Evolutionary conservation across 108 stramenopile species (phyloP), one percentile per base, ranked within the genome.

Genomic region (Cyclotella choctawhatcheeana): DNA sequence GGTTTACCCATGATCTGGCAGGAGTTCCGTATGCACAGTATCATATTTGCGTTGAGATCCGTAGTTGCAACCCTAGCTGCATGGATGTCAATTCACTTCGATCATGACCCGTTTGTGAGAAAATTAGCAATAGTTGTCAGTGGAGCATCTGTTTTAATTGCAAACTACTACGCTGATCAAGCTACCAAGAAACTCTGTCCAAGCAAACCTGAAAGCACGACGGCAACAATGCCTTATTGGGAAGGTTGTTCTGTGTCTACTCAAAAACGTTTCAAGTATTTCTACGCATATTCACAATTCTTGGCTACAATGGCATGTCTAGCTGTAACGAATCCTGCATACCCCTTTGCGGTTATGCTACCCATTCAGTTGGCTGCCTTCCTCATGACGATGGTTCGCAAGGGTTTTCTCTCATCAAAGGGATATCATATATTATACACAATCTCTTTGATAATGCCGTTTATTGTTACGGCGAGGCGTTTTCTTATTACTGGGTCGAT

Each of bases 221-320:
- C 85, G 5, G 88, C 88, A 26, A 89, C 88, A 17, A 85, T 88
- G 87, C 87, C 87, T 4, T 88, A 85, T 50, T 86, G 85, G 85
- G 81, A 84, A 51, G 85, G 76, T n/a, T 83, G 79, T 25, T 77
- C 78, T n/a, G 29, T 80, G 0, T 48, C 69, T 44, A 86, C 88
- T n/a, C 88, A 86, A 63, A 63, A 54, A 16, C 50, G 74, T 30
- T 86, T 89, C 88, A 89, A 89, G 71, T 33, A 34, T 5, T 89
- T 86, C 62, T 89, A 89, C 55, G 88, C 88, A 4, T 89, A 85
- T 40, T 71, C 74, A 43, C 88, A 89, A 61, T 89, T 86, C 47
- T 63, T 85, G 75, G 88, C 88, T 10, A 86, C 88, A 20, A 25
- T 85, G 20, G 82, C 82, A 30, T 86, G 85, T 58, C 29, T 89